Conservation (phyloP, 192 early-diverging fungal genomes). For the Powellomyces hirtus region DNA sequence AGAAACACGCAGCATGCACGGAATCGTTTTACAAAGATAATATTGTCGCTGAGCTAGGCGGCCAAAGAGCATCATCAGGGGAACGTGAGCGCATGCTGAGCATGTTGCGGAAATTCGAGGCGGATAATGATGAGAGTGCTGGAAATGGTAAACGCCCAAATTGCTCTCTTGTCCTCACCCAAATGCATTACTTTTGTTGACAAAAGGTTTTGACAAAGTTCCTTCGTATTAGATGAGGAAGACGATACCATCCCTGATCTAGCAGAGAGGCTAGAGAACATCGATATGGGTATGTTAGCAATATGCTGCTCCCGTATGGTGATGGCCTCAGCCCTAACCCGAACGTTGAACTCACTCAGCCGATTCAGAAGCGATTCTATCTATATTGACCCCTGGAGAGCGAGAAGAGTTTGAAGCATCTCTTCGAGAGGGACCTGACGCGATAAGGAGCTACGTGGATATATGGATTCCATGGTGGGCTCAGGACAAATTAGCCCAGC, state of each 20-base stretch:
- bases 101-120: conserved; percentile 49
- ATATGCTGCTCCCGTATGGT: background rate
- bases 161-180: no score
- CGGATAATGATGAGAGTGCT: background rate
- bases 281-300: conserved; percentile 40
- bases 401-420: conserved; percentile 47
- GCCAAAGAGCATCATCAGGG: conserved; percentile 31
- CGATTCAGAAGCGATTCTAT: conserved; percentile 47
- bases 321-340: background rate
- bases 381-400: conserved; percentile 45
- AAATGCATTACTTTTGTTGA: no score
- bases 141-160: background rate
- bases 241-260: conserved; percentile 44
- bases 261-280: conserved; percentile 36
- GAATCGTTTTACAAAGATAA: conserved; percentile 64
- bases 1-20: conserved; percentile 49
- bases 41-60: conserved; percentile 54
- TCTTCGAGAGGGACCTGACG: conserved; percentile 21
- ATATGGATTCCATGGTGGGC: conserved; percentile 31
- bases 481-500: no score
- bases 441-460: background rate
- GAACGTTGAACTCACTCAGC: conserved; percentile 24
- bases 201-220: background rate
- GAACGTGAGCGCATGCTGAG: conserved; percentile 52
- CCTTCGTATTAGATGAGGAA: conserved; percentile 11